Base-by-base conservation (phyloP, 768 basidiomycete species). In the Amanita muscaria region DNA sequence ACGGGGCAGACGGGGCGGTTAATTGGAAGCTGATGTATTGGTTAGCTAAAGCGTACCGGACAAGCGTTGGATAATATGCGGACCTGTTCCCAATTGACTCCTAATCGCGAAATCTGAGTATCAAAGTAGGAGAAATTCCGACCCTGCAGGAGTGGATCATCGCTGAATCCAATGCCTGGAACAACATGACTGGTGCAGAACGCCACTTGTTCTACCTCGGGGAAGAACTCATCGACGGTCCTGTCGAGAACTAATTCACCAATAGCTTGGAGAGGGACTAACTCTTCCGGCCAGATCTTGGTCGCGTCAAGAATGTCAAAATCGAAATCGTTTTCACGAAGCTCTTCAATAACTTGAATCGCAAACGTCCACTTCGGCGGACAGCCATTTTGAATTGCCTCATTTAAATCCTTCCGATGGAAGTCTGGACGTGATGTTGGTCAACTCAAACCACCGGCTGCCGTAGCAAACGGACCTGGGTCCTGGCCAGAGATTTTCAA, bases 51-150 rank as follows among this genome's bases (percentile, higher is more conserved):
- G 36, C 9, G 16, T 1, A 15, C 2, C 9, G 18, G 29, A 32
- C n/a, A 7, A 23, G 7, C 24, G 25, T 15, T 2, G 7, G n/a
- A n/a, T n/a, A n/a, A n/a, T n/a, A n/a, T n/a, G 46, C 64, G 12
- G 37, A 76, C 78, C 63, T 79, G 73, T 55, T 83, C 70, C 70
- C 79, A 92, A 59, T 93, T 93, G 24, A 82, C 59, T 3, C 90
- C 91, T 11, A 93, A 64, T 16, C 91, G 77, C 3, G 77, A 73
- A 40, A 89, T 71, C 53, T 91, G 88, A 0, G 88, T 91, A 59
- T 94, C 88, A 52, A 82, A 76, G 65, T 93, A 92, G 0, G 80
- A 83, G 63, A 91, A 90, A 63, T 88, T 89, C 31, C 91, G 72
- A 3, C 83, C 82, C 63, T 86, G 83, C n/a, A 90, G 67, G 21